Conservation (phyloP, 148 eudicot species). For the Rhododendron molle region DNA sequence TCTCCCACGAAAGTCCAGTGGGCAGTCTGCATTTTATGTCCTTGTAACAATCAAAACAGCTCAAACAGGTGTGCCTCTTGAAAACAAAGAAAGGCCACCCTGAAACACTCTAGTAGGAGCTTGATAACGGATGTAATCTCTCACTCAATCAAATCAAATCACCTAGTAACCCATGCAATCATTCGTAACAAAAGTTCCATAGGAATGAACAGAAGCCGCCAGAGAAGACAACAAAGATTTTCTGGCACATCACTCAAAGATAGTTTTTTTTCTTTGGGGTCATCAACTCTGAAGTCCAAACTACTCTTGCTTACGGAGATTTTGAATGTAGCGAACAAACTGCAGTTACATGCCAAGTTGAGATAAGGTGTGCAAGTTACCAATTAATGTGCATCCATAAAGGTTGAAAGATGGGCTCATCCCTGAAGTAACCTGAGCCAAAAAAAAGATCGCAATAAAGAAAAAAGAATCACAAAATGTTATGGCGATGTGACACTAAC, state of each 20-base stretch:
- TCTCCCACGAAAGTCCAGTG: neutral
- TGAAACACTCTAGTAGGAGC: neutral
- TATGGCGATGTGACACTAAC: neutral
- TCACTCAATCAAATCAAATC: neutral
- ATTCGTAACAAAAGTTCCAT: neutral
- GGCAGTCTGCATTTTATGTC: neutral
- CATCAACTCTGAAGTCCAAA: neutral
- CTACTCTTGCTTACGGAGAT: neutral
- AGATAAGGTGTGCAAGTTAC: constrained; percentile 31
- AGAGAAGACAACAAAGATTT: neutral
- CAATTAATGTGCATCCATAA: constrained; percentile 93
- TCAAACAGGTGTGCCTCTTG: neutral
- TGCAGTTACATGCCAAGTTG: neutral
- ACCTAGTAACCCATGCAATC: neutral
- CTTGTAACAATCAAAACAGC: neutral
- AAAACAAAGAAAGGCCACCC: neutral
- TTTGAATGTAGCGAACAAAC: neutral
- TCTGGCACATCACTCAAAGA: neutral
- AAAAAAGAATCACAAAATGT: neutral
- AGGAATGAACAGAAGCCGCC: neutral
- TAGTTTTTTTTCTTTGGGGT: neutral
- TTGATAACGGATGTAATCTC: neutral
- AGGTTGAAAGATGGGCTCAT: constrained; percentile 94
- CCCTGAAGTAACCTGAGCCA: constrained; percentile 82
- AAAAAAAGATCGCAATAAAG: neutral